Evolutionary conservation across 2,329 filamentous ascomycete species (phyloP).

Genomic region (Neoscytalidium dimidiatum): DNA sequence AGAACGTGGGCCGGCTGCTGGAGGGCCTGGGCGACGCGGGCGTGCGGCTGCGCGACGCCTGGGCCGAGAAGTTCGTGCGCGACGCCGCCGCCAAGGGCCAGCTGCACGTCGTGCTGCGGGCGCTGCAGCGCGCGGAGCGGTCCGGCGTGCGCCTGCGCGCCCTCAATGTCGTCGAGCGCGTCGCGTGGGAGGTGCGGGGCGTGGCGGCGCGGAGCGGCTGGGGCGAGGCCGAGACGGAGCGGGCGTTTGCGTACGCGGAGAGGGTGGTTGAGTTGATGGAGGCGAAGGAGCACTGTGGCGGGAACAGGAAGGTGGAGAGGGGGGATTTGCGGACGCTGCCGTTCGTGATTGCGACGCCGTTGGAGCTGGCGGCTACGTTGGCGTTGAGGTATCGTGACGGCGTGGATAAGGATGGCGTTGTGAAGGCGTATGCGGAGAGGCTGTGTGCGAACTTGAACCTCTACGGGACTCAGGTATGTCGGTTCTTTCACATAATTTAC

Average conservation of each 20-base stretch:
- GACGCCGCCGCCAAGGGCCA: constrained; percentile 25
- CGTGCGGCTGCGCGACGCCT: constrained; percentile 15
- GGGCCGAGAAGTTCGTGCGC: constrained; percentile 28
- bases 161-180: constrained; percentile 30
- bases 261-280: constrained; percentile 45
- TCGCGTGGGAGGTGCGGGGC: constrained; percentile 39
- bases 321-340: constrained; percentile 38
- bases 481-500: background rate
- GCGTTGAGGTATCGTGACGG: constrained; percentile 36
- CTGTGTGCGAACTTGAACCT: constrained; percentile 37
- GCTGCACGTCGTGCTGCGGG: constrained; percentile 33
- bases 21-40: constrained; percentile 34
- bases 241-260: constrained; percentile 41
- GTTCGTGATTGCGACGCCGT: constrained; percentile 42
- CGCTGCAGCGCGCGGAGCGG: constrained; percentile 29
- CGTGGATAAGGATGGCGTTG: constrained; percentile 37
- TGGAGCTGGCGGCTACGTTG: constrained; percentile 46
- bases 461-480: constrained; percentile 26
- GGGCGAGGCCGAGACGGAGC: constrained; percentile 38
- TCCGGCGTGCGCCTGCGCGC: constrained; percentile 30
- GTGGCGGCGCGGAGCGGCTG: constrained; percentile 37
- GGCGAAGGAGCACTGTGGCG: constrained; percentile 39
- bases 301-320: background rate
- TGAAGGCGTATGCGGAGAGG: constrained; percentile 42
- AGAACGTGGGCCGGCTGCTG: constrained; percentile 36